Base-by-base conservation (phyloP, 129 eudicot species). In the Saussurea involucrata region DNA sequence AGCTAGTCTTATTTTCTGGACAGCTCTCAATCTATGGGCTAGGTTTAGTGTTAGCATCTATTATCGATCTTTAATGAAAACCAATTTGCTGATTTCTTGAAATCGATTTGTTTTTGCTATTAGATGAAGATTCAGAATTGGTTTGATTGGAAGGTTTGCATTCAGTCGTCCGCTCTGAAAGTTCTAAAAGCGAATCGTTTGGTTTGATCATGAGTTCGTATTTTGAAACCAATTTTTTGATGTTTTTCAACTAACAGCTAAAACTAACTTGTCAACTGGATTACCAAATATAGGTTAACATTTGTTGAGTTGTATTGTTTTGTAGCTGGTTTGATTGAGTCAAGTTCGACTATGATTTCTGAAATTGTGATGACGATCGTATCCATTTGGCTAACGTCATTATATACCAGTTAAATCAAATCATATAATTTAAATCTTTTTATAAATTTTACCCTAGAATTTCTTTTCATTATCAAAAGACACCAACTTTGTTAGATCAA, bases 41-140 rank as follows among this genome's bases (percentile, higher is more conserved):
- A 0, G 42, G 9, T 34, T 44, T 12, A 5, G 57, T 17, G 8
- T 49, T 36, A 36, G 44, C 12, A 36, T 36, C 42, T 37, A 15
- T 37, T 65, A 64, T 76, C 5, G 25, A 64, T 76, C 42, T 28
- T 76, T 11, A 20, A 40, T 75, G 28, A 24, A 75, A 37, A 64
- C 63, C 24, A 0, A 34, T 36, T 79, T 72, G 60, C 34, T 34
- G 49, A 61, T n/a, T 46, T 49, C 49, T 25, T 73, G 34, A 49
- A 69, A 66, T 68, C 1, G 72, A 36, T 79, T 58, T 68, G 10
- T 18, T 17, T 49, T 78, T 34, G 69, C 11, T 71, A 22, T 32
- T 64, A 57, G 4, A 40, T 40, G 17, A 10, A 40, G 49, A 10
- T 17, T n/a, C n/a, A n/a, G n/a, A n/a, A n/a, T n/a, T n/a, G n/a